A percentile compares a stretch with the other conserved stretches of the same genome.
Evolutionary conservation across 306 rosid species (phyloP).

Genomic region (Medicago arabica): DNA sequence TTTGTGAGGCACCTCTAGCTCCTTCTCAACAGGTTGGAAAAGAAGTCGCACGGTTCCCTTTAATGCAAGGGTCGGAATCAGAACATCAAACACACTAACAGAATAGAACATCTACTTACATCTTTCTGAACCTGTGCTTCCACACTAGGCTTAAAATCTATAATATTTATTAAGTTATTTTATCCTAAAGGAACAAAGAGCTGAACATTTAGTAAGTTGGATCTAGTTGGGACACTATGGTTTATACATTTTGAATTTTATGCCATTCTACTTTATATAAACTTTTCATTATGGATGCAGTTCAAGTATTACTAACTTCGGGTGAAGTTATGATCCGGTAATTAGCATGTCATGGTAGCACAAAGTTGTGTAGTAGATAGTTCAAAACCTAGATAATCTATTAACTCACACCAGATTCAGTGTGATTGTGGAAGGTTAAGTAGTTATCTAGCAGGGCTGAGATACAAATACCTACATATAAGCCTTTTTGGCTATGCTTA

Average conservation of each 20-base stretch:
- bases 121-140: not conserved
- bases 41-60: constrained; percentile 77
- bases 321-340: not conserved
- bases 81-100: not conserved
- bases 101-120: not conserved
- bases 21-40: constrained; percentile 82
- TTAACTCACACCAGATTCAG: no score
- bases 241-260: not conserved
- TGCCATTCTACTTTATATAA: not conserved
- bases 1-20: constrained; percentile 57
- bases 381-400: no score
- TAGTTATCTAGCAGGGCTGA: no score
- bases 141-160: not conserved
- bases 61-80: constrained; percentile 27
- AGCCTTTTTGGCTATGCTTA: no score
- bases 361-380: no score
- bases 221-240: not conserved
- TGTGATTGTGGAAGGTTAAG: no score
- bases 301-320: not conserved
- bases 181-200: not conserved
- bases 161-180: no score
- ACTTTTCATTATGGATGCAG: not conserved
- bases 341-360: no score
- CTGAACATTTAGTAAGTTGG: not conserved
- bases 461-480: no score